Evolutionary conservation across 805 yeast species (phyloP).

Genomic region (Yarrowia hollandica): DNA sequence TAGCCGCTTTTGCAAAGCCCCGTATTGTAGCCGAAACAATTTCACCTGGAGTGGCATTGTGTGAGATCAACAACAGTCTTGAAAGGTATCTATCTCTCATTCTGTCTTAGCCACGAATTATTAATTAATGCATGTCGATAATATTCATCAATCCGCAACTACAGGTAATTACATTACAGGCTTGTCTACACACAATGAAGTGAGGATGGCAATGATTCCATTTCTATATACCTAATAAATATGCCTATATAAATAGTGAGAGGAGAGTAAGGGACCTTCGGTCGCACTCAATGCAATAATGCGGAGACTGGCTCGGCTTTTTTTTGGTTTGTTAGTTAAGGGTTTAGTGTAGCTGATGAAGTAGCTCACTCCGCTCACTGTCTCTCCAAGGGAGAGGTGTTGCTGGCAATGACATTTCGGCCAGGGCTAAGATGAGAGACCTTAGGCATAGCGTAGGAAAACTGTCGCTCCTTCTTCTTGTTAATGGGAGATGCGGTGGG

Average conservation of each 20-base stretch:
- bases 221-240: conserved; percentile 24
- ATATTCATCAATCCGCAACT: too few relatives aligned
- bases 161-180: too few relatives aligned
- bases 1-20: too few relatives aligned
- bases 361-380: conserved; percentile 17
- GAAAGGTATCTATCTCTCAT: too few relatives aligned
- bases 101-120: too few relatives aligned
- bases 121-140: too few relatives aligned
- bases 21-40: too few relatives aligned
- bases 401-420: conserved; percentile 15
- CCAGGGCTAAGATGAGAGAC: conserved; percentile 22
- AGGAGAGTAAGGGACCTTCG: conserved; percentile 19
- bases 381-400: conserved; percentile 27
- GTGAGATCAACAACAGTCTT: too few relatives aligned
- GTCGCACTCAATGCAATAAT: conserved; percentile 15
- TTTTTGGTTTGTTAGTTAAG: conserved; percentile 2
- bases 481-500: conserved; percentile 22
- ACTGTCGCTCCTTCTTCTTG: conserved; percentile 29
- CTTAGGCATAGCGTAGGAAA: conserved; percentile 29
- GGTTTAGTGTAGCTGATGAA: neutral
- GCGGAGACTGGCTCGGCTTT: conserved; percentile 26
- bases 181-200: too few relatives aligned
- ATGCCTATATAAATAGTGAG: conserved; percentile 28
- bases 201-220: too few relatives aligned
- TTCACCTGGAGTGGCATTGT: too few relatives aligned